Conservation (phyloP, 176 grass and related monocot genomes). For the maize (Zea mays) region DNA sequence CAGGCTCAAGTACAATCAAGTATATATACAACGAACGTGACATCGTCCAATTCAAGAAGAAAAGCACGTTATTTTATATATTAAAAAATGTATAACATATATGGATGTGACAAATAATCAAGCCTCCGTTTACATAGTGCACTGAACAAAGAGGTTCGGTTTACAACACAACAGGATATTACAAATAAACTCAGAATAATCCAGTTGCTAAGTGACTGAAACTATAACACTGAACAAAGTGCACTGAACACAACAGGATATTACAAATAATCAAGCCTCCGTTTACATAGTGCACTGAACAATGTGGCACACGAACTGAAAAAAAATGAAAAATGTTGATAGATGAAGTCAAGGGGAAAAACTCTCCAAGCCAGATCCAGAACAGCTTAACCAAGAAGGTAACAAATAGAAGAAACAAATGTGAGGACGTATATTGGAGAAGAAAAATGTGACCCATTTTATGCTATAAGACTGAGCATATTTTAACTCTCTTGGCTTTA, state of each 20-base stretch:
- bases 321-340: neutral
- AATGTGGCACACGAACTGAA: neutral
- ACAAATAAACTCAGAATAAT: neutral
- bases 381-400: neutral
- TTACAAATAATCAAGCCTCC: neutral
- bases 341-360: neutral
- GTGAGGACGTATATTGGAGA: conserved; percentile 1
- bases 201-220: neutral
- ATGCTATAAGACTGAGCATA: neutral
- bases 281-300: neutral
- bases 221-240: neutral
- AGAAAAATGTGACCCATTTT: neutral
- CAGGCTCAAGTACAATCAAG: neutral
- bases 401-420: conserved; percentile 23
- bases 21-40: neutral
- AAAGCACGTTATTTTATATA: neutral
- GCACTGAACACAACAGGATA: neutral
- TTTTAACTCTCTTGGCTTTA: neutral
- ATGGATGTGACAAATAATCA: neutral
- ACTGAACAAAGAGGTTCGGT: neutral
- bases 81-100: neutral
- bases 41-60: neutral
- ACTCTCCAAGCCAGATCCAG: neutral
- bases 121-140: neutral
- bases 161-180: neutral